Conservation (phyloP, 768 basidiomycete species). For the Mycena metata region DNA sequence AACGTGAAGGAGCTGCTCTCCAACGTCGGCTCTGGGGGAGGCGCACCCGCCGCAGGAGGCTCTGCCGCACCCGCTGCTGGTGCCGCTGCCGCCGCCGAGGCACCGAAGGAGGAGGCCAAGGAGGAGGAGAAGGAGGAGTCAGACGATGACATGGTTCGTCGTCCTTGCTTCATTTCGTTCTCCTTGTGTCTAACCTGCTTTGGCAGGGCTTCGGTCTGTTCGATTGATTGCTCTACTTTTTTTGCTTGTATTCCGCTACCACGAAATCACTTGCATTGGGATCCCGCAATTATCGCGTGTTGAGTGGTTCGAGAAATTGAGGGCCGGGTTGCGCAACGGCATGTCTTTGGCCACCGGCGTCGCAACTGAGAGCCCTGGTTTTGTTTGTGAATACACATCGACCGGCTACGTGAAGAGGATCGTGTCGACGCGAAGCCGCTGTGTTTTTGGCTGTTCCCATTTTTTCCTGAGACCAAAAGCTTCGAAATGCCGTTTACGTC, state of each 20-base stretch:
- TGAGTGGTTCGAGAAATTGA: background rate
- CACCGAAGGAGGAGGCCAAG: slow-evolving; percentile 84
- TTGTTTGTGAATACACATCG: too few species aligned
- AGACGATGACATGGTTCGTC: slow-evolving; percentile 89
- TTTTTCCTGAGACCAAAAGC: too few species aligned
- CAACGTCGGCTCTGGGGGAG: slow-evolving; percentile 95
- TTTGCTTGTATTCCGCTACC: slow-evolving; percentile 27
- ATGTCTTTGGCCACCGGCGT: too few species aligned
- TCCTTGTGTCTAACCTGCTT: too few species aligned
- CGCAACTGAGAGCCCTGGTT: too few species aligned
- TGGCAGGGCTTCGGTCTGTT: slow-evolving; percentile 94
- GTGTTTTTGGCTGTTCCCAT: too few species aligned
- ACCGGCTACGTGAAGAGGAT: too few species aligned
- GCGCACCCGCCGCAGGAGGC: slow-evolving; percentile 78
- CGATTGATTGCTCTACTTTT: slow-evolving; percentile 70
- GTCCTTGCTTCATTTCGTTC: too few species aligned
- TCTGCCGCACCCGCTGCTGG: slow-evolving; percentile 64
- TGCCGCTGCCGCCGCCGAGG: slow-evolving; percentile 76
- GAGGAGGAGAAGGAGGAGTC: slow-evolving; percentile 92
- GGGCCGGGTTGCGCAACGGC: too few species aligned
- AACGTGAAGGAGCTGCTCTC: slow-evolving; percentile 96
- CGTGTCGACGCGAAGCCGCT: too few species aligned
- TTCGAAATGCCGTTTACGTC: too few species aligned
- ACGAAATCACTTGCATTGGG: slow-evolving; percentile 32
- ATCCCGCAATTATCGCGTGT: slow-evolving; percentile 11